phyloP scores from a whole-genome alignment of 1,284 basidiomycete genomes.

The Xerocomus minutiporus region DNA sequence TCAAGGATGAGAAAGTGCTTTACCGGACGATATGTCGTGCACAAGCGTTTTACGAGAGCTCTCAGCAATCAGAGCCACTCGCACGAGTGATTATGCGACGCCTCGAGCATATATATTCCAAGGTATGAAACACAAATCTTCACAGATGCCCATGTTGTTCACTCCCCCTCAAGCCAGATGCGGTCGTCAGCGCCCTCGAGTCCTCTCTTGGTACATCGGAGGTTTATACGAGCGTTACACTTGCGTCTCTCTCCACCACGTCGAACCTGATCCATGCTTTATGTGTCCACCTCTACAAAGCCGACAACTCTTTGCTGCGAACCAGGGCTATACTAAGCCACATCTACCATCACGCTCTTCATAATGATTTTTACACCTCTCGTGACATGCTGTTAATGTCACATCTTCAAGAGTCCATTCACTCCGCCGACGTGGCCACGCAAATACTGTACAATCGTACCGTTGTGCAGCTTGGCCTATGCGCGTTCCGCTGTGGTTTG shows the following conservation, averaged over 20 bases:
- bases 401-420: conserved; percentile 94
- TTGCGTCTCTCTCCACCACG: conserved; percentile 53
- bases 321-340: conserved; percentile 97
- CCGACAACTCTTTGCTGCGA: conserved; percentile 84
- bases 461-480: conserved; percentile 94
- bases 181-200: conserved; percentile 91
- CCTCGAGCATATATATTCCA: conserved; percentile 97
- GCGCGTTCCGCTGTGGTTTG: conserved; percentile 92
- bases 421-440: conserved; percentile 93
- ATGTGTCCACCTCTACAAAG: conserved; percentile 92
- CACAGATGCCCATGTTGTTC: conserved; percentile 3
- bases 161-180: conserved; percentile 66
- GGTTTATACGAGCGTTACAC: conserved; percentile 55
- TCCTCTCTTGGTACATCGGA: conserved; percentile 53
- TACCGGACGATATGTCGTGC: conserved; percentile 92
- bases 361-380: conserved; percentile 95
- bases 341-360: conserved; percentile 95
- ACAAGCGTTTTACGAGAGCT: conserved; percentile 87
- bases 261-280: conserved; percentile 82
- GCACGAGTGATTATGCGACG: conserved; percentile 91
- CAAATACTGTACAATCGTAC: conserved; percentile 99
- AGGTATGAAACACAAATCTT: conserved; percentile 49
- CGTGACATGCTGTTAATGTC: conserved; percentile 99
- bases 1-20: conserved; percentile 92
- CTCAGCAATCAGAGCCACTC: conserved; percentile 71